A percentile compares a stretch with the other conserved stretches of the same genome.
Evolutionary conservation across 495 filamentous ascomycete species (phyloP).

Genomic region (Barbatosphaeria neglecta): DNA sequence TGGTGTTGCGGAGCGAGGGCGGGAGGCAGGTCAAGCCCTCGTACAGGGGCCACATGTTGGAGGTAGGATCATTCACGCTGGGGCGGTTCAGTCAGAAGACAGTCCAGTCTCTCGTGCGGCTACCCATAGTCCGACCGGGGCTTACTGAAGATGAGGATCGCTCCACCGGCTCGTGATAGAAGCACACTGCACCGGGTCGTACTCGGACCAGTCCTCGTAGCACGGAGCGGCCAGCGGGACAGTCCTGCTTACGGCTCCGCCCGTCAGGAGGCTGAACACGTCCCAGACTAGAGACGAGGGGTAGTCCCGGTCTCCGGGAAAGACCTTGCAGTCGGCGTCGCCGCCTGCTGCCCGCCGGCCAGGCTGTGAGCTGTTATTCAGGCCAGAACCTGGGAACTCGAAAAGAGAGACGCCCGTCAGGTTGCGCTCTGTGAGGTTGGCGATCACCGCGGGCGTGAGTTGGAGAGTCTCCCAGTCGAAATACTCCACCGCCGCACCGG

Average conservation of each 20-base stretch:
- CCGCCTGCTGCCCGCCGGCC: too few relatives aligned
- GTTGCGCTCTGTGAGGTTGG: constrained; percentile 19
- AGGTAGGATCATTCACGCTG: constrained; percentile 30
- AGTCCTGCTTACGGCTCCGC: constrained; percentile 43
- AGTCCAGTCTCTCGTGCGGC: too few relatives aligned
- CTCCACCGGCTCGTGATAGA: constrained; percentile 19
- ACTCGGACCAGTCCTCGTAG: constrained; percentile 36
- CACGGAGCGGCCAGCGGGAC: constrained; percentile 45
- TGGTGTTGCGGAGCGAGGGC: constrained; percentile 26
- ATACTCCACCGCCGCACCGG: constrained; percentile 15
- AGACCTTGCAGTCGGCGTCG: constrained; percentile 31
- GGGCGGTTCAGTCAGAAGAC: too few relatives aligned
- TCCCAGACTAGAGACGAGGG: constrained; percentile 27
- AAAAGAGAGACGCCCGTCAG: constrained; percentile 18
- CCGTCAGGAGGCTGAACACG: constrained; percentile 33
- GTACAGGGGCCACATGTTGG: constrained; percentile 38
- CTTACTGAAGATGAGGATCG: constrained; percentile 12
- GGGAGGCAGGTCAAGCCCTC: constrained; percentile 37
- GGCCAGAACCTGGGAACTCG: constrained; percentile 12
- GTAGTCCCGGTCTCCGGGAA: constrained; percentile 38
- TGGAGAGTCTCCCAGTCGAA: constrained; percentile 32
- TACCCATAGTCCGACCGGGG: constrained; percentile 7
- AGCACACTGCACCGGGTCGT: constrained; percentile 31
- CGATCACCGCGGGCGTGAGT: constrained; percentile 27
- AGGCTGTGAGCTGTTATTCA: too few relatives aligned